Percentiles rank a stretch among this genome's conserved stretches.
Conservation (phyloP, 1,284 basidiomycete species). For the Fomitopsis pinicola region DNA sequence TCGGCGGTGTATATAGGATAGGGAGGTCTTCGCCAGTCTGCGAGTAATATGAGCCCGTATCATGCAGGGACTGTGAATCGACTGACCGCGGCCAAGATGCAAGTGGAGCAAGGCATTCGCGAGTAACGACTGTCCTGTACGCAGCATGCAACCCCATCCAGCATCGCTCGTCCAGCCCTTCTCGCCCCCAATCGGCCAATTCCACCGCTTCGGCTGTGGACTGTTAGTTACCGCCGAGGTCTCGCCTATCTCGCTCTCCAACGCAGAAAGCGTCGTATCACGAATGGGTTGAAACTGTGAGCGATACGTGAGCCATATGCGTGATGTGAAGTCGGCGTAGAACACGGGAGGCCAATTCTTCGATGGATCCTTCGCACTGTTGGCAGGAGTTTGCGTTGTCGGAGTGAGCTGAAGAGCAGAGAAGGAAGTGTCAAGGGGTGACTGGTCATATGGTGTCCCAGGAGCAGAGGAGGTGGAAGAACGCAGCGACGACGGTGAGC, state of each 20-base stretch:
- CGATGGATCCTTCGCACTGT: conserved; percentile 41
- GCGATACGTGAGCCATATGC: conserved; percentile 92
- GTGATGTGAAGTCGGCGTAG: conserved; percentile 85
- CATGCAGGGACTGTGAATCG: neutral
- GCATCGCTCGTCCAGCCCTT: conserved; percentile 89
- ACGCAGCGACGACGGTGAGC: conserved; percentile 39
- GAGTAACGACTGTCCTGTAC: conserved; percentile 90
- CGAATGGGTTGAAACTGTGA: conserved; percentile 82
- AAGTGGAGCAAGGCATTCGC: conserved; percentile 85
- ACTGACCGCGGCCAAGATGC: conserved; percentile 83
- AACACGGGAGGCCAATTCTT: conserved; percentile 76
- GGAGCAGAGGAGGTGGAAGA: conserved; percentile 47
- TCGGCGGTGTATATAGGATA: conserved; percentile 51
- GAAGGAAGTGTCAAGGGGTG: conserved; percentile 28
- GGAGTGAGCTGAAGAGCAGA: conserved; percentile 33
- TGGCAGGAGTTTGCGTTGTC: conserved; percentile 21
- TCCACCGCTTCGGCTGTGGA: conserved; percentile 41
- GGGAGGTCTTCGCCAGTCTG: conserved; percentile 82
- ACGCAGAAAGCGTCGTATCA: conserved; percentile 56
- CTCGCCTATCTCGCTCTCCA: conserved; percentile 33
- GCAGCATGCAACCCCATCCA: conserved; percentile 98
- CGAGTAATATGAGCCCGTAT: conserved; percentile 2
- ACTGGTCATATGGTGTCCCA: conserved; percentile 17
- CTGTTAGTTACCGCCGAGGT: conserved; percentile 20
- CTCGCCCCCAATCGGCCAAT: conserved; percentile 52